These are phyloP conservation scores for Funneliformis geosporum DNA, from an alignment of 192 early-diverging fungal species.

Conservation along the genomic window DNA sequence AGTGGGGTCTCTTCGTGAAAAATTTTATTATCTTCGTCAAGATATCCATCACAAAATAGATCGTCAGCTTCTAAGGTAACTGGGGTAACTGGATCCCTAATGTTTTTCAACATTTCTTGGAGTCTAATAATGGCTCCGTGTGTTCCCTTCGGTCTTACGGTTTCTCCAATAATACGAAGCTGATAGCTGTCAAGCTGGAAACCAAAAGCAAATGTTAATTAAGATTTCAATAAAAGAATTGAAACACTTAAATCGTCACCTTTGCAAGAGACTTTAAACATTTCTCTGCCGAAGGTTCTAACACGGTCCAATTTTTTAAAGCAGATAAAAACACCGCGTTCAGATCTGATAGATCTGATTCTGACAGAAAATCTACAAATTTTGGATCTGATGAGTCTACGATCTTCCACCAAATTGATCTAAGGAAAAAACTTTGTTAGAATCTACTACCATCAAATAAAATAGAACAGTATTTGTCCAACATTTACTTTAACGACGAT, in stretches of 20 bases:
- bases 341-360: conserved; percentile 19
- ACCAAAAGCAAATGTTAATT: conserved; percentile 25
- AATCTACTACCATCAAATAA: neutral
- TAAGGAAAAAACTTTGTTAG: conserved; percentile 19
- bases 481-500: conserved; percentile 24
- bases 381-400: conserved; percentile 16
- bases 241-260: conserved; percentile 17
- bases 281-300: conserved; percentile 33
- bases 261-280: conserved; percentile 27
- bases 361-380: conserved; percentile 1
- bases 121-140: conserved; percentile 26
- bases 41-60: conserved; percentile 5
- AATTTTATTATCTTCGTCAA: neutral
- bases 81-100: neutral
- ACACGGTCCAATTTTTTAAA: conserved; percentile 17
- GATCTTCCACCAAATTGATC: conserved; percentile 27
- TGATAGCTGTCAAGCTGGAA: conserved; percentile 28
- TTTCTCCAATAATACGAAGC: conserved; percentile 20
- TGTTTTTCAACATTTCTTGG: conserved; percentile 24
- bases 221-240: conserved; percentile 27
- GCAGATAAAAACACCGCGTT: conserved; percentile 10
- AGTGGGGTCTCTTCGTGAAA: neutral
- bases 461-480: conserved; percentile 18
- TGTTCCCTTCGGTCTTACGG: conserved; percentile 30
- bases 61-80: neutral